phyloP scores from a whole-genome alignment of 2,329 filamentous ascomycete genomes.

The Fusarium sp. region DNA sequence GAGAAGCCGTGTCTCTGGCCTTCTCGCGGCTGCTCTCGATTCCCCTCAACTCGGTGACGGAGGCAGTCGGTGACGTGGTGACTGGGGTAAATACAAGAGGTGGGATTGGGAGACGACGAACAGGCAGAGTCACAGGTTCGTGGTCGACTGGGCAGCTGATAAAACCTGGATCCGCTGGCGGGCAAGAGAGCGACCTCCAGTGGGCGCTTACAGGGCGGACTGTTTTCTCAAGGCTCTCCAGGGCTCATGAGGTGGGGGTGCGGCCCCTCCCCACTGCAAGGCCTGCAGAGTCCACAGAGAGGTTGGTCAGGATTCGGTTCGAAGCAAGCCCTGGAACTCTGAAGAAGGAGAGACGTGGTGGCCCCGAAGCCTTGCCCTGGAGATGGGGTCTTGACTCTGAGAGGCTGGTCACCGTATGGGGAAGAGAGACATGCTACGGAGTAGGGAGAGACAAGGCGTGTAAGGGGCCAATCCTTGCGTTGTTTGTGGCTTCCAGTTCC shows the following conservation, averaged over 20 bases:
- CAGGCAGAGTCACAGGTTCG: conserved; percentile 21
- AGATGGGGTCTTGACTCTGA: background rate
- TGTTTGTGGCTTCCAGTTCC: conserved; percentile 19
- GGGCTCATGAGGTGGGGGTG: conserved; percentile 32
- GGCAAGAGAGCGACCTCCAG: conserved; percentile 28
- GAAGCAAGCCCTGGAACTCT: conserved; percentile 1
- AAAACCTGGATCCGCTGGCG: conserved; percentile 22
- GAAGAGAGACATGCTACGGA: conserved; percentile 9
- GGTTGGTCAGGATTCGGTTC: conserved; percentile 16
- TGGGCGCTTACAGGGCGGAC: conserved; percentile 28
- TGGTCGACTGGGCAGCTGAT: conserved; percentile 16
- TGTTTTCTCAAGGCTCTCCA: conserved; percentile 19
- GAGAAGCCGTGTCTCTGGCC: conserved; percentile 32
- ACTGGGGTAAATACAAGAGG: conserved; percentile 9
- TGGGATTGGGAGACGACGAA: conserved; percentile 17
- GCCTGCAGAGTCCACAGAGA: background rate
- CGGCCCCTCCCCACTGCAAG: conserved; percentile 3
- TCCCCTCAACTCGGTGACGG: conserved; percentile 24
- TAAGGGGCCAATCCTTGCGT: conserved; percentile 26
- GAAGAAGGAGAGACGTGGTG: conserved; percentile 13
- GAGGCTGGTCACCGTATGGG: conserved; percentile 20
- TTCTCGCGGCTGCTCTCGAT: conserved; percentile 25
- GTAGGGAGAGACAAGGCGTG: conserved; percentile 20
- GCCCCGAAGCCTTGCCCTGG: conserved; percentile 11
- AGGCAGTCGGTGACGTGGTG: conserved; percentile 33